Conservation (phyloP, 208 protist species). For the Giardia muris region DNA sequence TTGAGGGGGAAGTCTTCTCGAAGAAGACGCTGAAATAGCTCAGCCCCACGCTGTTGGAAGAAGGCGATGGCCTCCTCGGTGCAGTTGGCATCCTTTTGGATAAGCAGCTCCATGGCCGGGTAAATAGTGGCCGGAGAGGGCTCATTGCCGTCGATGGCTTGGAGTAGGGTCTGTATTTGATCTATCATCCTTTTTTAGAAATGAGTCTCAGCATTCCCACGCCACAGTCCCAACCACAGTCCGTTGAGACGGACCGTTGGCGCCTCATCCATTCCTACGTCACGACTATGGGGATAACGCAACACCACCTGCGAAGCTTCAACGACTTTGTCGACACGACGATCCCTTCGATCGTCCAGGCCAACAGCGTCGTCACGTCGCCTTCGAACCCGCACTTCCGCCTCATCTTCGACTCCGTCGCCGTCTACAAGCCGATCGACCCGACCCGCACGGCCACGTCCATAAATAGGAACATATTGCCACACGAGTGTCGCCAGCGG, state of each 20-base stretch:
- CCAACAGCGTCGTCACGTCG: neutral
- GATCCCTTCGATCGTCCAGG: neutral
- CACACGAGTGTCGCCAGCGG: conserved; percentile 74
- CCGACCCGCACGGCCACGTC: neutral
- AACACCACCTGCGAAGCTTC: neutral
- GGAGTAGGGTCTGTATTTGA: no score
- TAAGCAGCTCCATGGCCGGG: neutral
- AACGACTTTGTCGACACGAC: neutral
- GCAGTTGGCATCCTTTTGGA: neutral
- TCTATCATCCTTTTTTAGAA: no score
- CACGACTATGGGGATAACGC: neutral
- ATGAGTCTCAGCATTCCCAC: neutral
- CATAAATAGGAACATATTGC: conserved; percentile 46
- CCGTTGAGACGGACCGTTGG: neutral
- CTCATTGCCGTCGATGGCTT: no score
- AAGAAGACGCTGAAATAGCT: neutral
- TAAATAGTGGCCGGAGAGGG: no score
- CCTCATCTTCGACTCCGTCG: neutral
- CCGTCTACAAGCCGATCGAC: neutral
- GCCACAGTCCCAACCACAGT: neutral
- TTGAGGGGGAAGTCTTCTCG: neutral
- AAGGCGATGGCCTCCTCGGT: neutral
- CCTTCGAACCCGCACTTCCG: neutral
- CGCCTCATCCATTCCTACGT: neutral
- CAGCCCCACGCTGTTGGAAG: neutral